A percentile compares a stretch with the other conserved stretches of the same genome.
phyloP scores from a whole-genome alignment of 2,329 filamentous ascomycete genomes.

The Pestalotiopsis sp. region DNA sequence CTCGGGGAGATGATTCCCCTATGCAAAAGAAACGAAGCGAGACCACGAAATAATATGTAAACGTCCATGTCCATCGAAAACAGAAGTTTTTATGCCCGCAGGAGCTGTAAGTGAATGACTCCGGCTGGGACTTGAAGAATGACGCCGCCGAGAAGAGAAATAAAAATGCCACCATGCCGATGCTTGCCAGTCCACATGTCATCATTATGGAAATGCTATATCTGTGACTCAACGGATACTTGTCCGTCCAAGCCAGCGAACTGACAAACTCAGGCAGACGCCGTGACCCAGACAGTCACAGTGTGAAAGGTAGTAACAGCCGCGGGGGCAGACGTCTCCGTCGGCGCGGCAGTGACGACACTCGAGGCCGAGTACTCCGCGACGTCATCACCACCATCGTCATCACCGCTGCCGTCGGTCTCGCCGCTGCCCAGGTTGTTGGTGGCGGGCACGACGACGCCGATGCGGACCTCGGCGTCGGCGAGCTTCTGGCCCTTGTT shows the following conservation, averaged over 20 bases:
- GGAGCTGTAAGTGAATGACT: neutral
- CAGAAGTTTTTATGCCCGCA: neutral
- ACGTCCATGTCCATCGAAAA: neutral
- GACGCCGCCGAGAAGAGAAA: neutral
- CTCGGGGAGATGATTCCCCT: no score
- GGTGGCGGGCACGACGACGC: neutral
- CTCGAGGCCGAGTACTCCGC: neutral
- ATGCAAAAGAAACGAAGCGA: no score
- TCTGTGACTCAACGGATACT: neutral
- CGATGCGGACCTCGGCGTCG: slow-evolving; percentile 19
- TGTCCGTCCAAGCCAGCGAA: neutral
- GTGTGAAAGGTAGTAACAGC: neutral
- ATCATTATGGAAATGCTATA: neutral
- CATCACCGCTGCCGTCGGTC: neutral
- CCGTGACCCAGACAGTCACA: neutral
- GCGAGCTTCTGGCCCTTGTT: slow-evolving; percentile 39
- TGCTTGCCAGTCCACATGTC: neutral
- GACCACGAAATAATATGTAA: neutral
- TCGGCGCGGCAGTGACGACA: neutral
- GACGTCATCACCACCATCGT: neutral
- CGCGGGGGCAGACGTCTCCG: neutral
- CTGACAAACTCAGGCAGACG: neutral
- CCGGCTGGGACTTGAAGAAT: neutral
- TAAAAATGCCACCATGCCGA: neutral
- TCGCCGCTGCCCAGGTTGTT: neutral